phyloP scores from a whole-genome alignment of 352 stramenopile genomes.

The Globisporangium iwayamae region DNA sequence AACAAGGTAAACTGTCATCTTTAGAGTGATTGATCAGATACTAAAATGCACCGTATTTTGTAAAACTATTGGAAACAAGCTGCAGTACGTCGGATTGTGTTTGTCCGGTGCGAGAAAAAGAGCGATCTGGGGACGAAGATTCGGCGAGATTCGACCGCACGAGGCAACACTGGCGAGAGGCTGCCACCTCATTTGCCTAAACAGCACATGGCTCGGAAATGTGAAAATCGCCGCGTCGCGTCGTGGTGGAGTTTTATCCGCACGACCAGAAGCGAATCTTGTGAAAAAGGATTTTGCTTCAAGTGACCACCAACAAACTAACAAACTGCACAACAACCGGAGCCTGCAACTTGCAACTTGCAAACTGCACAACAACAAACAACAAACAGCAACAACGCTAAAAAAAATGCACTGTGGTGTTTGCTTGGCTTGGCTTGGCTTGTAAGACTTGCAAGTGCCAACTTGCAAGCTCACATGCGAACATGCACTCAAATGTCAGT shows the following conservation, averaged over 20 bases:
- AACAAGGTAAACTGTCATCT: not conserved
- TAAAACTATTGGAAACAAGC: not conserved
- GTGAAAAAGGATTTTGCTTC: not conserved
- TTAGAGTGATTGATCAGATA: not conserved
- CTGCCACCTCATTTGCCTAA: not conserved
- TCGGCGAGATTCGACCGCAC: conserved; percentile 1
- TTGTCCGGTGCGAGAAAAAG: not conserved
- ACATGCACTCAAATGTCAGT: not conserved
- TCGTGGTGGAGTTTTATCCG: not conserved
- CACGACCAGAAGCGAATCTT: not conserved
- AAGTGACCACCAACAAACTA: not conserved
- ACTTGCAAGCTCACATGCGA: no score
- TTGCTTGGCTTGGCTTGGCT: no score
- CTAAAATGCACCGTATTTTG: not conserved
- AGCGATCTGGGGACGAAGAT: conserved; percentile 1
- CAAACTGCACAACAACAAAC: not conserved
- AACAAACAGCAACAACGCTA: not conserved
- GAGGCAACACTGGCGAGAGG: not conserved
- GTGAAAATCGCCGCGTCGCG: not conserved
- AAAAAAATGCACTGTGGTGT: no score
- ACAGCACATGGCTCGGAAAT: not conserved
- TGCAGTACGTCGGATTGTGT: conserved; percentile 8
- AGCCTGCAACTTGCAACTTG: not conserved
- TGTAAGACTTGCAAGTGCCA: no score
- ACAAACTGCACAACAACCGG: not conserved